phyloP scores from a whole-genome alignment of 2,329 filamentous ascomycete species.

The Diaporthe ampelina region DNA sequence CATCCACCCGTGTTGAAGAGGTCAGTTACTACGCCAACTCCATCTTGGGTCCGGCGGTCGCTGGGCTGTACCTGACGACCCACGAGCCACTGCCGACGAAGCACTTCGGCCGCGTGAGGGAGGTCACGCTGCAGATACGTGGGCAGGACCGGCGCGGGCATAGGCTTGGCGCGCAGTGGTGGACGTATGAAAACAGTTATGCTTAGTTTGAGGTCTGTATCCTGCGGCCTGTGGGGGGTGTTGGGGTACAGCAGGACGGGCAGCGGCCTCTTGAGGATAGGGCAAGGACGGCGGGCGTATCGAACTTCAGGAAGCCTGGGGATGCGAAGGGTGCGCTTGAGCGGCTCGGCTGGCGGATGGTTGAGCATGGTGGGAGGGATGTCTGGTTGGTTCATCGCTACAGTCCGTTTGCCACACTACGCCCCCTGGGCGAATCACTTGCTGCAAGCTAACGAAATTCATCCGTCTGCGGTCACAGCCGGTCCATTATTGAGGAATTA shows the following conservation, averaged over 20 bases:
- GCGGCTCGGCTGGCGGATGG: slow-evolving; percentile 1
- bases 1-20: no score
- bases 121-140: not conserved
- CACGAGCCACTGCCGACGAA: no score
- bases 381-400: slow-evolving; percentile 31
- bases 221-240: slow-evolving; percentile 35
- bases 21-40: not conserved
- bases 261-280: not conserved
- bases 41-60: no score
- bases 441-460: not conserved
- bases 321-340: not conserved
- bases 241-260: no score
- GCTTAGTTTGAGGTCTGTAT: slow-evolving; percentile 45
- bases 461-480: not conserved
- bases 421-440: no score
- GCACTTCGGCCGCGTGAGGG: not conserved
- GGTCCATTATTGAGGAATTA: not conserved
- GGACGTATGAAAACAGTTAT: slow-evolving; percentile 40
- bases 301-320: not conserved
- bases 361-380: not conserved
- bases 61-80: not conserved
- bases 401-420: not conserved
- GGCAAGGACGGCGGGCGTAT: no score
- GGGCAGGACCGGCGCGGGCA: not conserved
- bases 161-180: no score